Evolutionary conservation across 208 protist genomes (phyloP).

Genomic region (Angomonas desouzai): DNA sequence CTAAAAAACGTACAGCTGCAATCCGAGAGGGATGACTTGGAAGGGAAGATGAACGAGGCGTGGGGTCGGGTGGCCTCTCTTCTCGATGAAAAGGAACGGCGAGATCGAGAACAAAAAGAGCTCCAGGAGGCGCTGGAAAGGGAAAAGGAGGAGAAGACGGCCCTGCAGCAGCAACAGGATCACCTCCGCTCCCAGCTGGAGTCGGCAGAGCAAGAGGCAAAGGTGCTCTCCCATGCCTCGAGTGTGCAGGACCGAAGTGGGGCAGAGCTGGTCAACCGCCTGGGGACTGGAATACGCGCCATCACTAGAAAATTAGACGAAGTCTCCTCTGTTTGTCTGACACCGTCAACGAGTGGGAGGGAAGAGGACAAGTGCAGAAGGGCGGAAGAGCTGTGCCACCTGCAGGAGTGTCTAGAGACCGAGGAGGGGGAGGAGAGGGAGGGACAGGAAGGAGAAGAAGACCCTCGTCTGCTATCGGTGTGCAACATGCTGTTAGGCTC

Average conservation of each 20-base stretch:
- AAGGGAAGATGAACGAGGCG: slow-evolving; percentile 47
- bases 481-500: background rate
- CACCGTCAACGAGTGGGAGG: background rate
- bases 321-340: background rate
- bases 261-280: background rate
- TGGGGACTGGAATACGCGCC: background rate
- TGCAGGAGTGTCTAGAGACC: slow-evolving; percentile 1
- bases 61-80: slow-evolving; percentile 49
- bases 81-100: slow-evolving; percentile 18
- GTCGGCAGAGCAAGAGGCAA: slow-evolving; percentile 4
- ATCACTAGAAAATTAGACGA: background rate
- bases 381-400: background rate
- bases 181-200: slow-evolving; percentile 7
- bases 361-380: background rate
- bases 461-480: slow-evolving; percentile 12
- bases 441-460: background rate
- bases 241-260: slow-evolving; percentile 3
- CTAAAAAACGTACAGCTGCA: slow-evolving; percentile 31
- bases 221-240: background rate
- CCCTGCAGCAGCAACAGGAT: slow-evolving; percentile 22
- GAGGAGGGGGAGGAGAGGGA: slow-evolving; percentile 6
- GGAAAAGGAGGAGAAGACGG: slow-evolving; percentile 5
- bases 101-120: slow-evolving; percentile 20
- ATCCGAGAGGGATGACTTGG: slow-evolving; percentile 61
- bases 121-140: slow-evolving; percentile 23